Percentiles rank a stretch among this genome's conserved stretches.
Evolutionary conservation across 495 filamentous ascomycete species (phyloP).

Genomic region (Penicillium soppii): DNA sequence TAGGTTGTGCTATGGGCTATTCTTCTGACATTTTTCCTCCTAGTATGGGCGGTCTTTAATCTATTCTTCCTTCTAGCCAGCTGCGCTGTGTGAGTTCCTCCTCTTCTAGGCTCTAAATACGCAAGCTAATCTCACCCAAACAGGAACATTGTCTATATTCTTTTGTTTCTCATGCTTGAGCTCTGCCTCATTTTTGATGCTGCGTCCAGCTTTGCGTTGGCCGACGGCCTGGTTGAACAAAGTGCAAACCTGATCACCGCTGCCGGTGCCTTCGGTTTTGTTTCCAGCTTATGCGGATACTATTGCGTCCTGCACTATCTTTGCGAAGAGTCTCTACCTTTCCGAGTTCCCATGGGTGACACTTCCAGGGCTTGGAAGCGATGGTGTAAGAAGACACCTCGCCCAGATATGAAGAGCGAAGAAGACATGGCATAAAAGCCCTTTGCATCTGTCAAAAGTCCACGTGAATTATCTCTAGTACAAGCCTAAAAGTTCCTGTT

Average conservation of each 20-base stretch:
- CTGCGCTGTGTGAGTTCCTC: constrained; percentile 9
- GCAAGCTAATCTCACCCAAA: neutral
- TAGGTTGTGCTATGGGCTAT: neutral
- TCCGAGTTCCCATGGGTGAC: constrained; percentile 7
- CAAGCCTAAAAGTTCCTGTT: neutral
- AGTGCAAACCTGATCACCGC: constrained; percentile 3
- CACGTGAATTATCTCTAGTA: neutral
- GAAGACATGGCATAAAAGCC: neutral
- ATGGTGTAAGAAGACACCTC: neutral
- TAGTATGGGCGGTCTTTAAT: constrained; percentile 20
- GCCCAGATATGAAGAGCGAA: neutral
- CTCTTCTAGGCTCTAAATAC: neutral
- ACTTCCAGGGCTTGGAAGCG: neutral
- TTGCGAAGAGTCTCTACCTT: constrained; percentile 12
- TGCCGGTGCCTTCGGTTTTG: constrained; percentile 13
- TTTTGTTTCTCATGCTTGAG: constrained; percentile 14
- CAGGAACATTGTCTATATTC: constrained; percentile 15
- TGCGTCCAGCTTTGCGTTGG: constrained; percentile 10
- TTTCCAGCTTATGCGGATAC: constrained; percentile 10
- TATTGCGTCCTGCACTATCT: constrained; percentile 14
- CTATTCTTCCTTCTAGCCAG: constrained; percentile 20
- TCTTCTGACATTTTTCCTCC: neutral
- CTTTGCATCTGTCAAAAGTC: neutral
- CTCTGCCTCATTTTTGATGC: constrained; percentile 17
- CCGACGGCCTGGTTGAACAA: constrained; percentile 6